These are phyloP conservation scores for Rhytidiadelphus loreus DNA, from an alignment of 225 moss, liverwort and hornwort species.

Conservation along the genomic window DNA sequence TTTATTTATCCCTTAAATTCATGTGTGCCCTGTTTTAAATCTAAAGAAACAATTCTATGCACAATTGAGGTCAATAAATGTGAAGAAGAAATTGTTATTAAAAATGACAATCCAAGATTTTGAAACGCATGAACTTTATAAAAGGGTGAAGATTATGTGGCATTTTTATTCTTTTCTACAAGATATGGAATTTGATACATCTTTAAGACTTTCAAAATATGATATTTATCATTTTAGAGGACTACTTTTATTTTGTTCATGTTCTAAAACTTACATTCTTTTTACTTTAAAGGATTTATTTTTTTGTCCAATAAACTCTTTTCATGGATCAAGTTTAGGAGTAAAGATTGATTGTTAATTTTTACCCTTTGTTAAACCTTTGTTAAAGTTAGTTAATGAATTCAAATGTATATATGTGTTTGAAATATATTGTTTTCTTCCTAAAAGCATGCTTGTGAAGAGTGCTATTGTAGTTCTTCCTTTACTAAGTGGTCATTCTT, in stretches of 20 bases:
- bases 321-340: not conserved
- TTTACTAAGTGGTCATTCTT: not conserved
- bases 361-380: not conserved
- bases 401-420: accelerated
- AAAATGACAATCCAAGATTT: not conserved
- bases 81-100: not conserved
- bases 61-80: not conserved
- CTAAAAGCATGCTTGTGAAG: not conserved
- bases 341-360: not conserved
- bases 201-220: no score
- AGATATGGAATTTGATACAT: not conserved
- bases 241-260: not conserved
- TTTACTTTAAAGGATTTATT: not conserved
- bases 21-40: not conserved
- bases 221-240: not conserved
- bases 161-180: not conserved
- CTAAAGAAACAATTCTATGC: not conserved
- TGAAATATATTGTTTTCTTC: not conserved
- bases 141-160: not conserved
- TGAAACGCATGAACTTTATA: not conserved
- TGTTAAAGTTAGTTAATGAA: not conserved
- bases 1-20: not conserved
- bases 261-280: no score
- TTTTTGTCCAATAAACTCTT: not conserved
- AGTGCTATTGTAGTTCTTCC: not conserved